Base-by-base conservation (phyloP, 768 basidiomycete genomes). In the Phanerochaete carnosa region DNA sequence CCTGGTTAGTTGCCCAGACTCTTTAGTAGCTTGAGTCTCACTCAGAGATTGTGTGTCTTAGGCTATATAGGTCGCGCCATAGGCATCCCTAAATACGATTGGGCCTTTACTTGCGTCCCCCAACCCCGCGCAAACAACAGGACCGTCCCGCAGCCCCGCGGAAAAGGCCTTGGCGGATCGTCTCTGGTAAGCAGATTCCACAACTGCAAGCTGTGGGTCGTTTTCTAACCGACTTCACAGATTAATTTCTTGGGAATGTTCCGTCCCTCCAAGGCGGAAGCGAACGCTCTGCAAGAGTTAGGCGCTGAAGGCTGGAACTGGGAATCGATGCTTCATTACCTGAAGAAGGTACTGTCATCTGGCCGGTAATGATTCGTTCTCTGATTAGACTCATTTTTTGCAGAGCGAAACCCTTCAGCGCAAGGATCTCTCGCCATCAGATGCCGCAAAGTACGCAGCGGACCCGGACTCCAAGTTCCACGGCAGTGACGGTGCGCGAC, bases 71-170 rank as follows among this genome's bases (percentile, higher is more conserved):
- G 47, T 25, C 47, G 37, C 19, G 29, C 58, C 32, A 26, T 50
- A 9, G 50, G 35, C n/a, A 52, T 51, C 35, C 58, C 58, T 9
- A 28, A 13, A 23, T 59, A 51, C 37, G 58, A 59, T 37, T 59
- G 58, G 58, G 11, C 16, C 7, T 59, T 59, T 30, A 7, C 32
- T 19, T 37, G 47, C 47, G 35, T 51, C 9, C 58, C 58, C 32
- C 58, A 59, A 26, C 11, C 29, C 4, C 22, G 35, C 23, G 58
- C 37, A 12, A n/a, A 59, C 30, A 23, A 23, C 28, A 43, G 45
- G 3, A 45, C n/a, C 1, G 29, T 57, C 7, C 28, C 45, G 22
- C 56, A 57, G 45, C 46, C 56, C 26, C 43, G 56, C 19, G 54
- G 56, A 2, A 55, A 55, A 26, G 54, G 54, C 23, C 54, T 55